These are phyloP conservation scores for Hymenoscyphus albidus DNA, from an alignment of 2,329 filamentous ascomycete species.

Conservation along the genomic window DNA sequence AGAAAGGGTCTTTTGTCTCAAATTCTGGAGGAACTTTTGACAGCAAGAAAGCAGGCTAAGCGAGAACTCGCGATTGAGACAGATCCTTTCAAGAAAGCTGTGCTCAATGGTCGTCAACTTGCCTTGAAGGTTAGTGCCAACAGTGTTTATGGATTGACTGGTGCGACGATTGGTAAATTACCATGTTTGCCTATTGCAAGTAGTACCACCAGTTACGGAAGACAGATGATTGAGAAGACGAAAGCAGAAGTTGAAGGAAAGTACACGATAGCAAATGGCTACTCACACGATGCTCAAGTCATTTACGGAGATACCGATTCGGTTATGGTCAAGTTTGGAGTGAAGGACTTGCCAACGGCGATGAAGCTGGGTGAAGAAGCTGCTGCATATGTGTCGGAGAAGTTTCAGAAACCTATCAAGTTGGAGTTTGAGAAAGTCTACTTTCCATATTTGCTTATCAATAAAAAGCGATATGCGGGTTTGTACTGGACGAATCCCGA, in stretches of 20 bases:
- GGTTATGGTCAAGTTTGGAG: conserved; percentile 99
- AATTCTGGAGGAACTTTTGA: conserved; percentile 88
- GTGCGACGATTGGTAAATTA: conserved; percentile 91
- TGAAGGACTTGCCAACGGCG: conserved; percentile 76
- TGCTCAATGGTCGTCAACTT: conserved; percentile 93
- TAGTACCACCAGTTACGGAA: conserved; percentile 94
- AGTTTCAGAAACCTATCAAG: conserved; percentile 96
- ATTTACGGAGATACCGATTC: conserved; percentile 99
- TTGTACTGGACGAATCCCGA: conserved; percentile 92
- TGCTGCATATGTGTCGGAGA: conserved; percentile 78
- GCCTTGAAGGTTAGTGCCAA: conserved; percentile 96
- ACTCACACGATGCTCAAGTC: conserved; percentile 89
- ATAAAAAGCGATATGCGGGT: conserved; percentile 99
- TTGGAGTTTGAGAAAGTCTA: conserved; percentile 99
- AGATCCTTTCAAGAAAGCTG: conserved; percentile 96
- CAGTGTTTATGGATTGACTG: conserved; percentile 95
- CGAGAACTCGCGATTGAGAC: conserved; percentile 83
- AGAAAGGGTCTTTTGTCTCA: conserved; percentile 90
- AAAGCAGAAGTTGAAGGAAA: conserved; percentile 90
- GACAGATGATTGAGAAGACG: conserved; percentile 98
- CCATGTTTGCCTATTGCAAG: conserved; percentile 93
- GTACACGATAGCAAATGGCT: conserved; percentile 92
- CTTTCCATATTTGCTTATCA: conserved; percentile 95
- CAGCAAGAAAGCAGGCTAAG: conserved; percentile 93
- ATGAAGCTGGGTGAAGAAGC: conserved; percentile 97